A percentile compares a stretch with the other conserved stretches of the same genome.
phyloP scores from a whole-genome alignment of 805 yeast species.

The Scheffersomyces stipitis region DNA sequence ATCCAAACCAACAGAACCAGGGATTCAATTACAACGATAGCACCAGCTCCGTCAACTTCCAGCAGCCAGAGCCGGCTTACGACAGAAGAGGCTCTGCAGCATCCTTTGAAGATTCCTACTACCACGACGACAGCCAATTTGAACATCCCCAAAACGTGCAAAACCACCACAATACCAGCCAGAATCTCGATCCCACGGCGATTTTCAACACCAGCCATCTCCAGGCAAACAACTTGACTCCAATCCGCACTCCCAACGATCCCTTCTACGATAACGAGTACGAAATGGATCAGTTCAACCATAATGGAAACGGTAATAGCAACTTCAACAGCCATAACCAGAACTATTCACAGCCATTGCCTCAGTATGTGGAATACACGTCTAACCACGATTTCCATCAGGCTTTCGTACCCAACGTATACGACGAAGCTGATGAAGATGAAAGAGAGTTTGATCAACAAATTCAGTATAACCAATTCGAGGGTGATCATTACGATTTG shows the following conservation, averaged over 20 bases:
- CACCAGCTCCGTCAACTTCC: constrained; percentile 24
- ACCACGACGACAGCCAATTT: constrained; percentile 20
- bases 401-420: constrained; percentile 45
- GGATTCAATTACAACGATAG: constrained; percentile 15
- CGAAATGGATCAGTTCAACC: too few species aligned
- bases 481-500: constrained; percentile 43
- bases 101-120: constrained; percentile 23
- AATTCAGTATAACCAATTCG: constrained; percentile 38
- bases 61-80: constrained; percentile 28
- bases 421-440: constrained; percentile 41
- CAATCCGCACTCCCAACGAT: constrained; percentile 13
- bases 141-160: neutral
- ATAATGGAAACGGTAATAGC: constrained; percentile 8
- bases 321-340: constrained; percentile 14
- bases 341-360: constrained; percentile 16
- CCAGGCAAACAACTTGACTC: constrained; percentile 15
- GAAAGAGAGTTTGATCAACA: constrained; percentile 38
- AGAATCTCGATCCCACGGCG: too few species aligned
- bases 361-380: neutral
- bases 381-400: constrained; percentile 28
- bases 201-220: constrained; percentile 25
- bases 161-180: too few species aligned
- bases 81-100: constrained; percentile 7
- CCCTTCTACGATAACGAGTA: constrained; percentile 11
- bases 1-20: constrained; percentile 11